phyloP scores from a whole-genome alignment of 495 filamentous ascomycete genomes.

The Lichenothelia convexa region DNA sequence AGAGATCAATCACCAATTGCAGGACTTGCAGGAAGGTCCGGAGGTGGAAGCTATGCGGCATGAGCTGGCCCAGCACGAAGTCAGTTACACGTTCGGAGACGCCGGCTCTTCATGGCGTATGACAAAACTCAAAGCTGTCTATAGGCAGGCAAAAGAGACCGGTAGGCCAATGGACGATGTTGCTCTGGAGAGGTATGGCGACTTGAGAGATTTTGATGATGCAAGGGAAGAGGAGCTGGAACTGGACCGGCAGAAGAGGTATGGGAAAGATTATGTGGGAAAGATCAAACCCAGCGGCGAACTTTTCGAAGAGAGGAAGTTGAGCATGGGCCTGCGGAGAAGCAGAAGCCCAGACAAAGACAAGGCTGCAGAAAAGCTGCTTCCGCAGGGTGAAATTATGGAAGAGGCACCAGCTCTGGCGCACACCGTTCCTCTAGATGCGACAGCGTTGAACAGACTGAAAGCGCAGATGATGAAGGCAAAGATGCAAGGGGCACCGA shows the following conservation, averaged over 20 bases:
- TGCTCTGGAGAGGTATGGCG: slow-evolving; percentile 65
- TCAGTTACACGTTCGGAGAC: slow-evolving; percentile 80
- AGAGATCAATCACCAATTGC: slow-evolving; percentile 62
- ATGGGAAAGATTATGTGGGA: slow-evolving; percentile 70
- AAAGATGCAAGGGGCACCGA: slow-evolving; percentile 54
- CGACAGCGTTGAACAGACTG: slow-evolving; percentile 69
- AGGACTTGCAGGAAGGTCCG: slow-evolving; percentile 26
- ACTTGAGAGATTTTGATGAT: slow-evolving; percentile 73
- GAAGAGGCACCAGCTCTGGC: slow-evolving; percentile 23
- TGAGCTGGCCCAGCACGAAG: slow-evolving; percentile 39
- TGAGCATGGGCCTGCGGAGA: slow-evolving; percentile 29
- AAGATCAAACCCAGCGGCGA: slow-evolving; percentile 83
- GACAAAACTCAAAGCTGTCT: slow-evolving; percentile 78
- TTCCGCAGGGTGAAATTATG: slow-evolving; percentile 28
- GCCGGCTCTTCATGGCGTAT: slow-evolving; percentile 83
- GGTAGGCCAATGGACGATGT: slow-evolving; percentile 57
- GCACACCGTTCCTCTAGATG: slow-evolving; percentile 38
- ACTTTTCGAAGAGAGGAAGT: slow-evolving; percentile 57
- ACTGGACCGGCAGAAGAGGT: slow-evolving; percentile 63
- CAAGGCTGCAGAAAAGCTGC: slow-evolving; percentile 26
- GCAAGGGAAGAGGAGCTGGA: slow-evolving; percentile 91
- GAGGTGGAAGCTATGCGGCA: slow-evolving; percentile 23
- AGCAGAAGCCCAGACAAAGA: slow-evolving; percentile 16
- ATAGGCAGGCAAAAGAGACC: slow-evolving; percentile 57
- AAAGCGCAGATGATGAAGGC: slow-evolving; percentile 91